Evolutionary conservation across 2,329 filamentous ascomycete genomes (phyloP).

Genomic region (Colletotrichum tropicicola): DNA sequence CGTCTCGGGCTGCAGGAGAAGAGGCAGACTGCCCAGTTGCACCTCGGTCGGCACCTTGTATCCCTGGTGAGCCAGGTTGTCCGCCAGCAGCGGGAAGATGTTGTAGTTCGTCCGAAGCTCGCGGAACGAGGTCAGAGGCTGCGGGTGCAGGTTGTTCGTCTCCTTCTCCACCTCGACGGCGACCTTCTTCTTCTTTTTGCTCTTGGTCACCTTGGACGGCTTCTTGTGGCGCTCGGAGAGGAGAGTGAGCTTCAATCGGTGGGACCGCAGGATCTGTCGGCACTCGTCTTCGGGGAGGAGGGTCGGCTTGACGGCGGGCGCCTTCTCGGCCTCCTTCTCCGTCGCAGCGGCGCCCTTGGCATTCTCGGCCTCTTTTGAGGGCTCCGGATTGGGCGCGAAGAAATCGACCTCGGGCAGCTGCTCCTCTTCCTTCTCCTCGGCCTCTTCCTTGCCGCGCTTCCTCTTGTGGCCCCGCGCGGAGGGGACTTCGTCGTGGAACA

Average conservation of each 20-base stretch:
- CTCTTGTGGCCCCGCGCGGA: constrained; percentile 59
- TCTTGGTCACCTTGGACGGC: constrained; percentile 58
- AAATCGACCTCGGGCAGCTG: constrained; percentile 64
- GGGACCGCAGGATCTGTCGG: constrained; percentile 77
- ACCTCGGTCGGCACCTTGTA: constrained; percentile 93
- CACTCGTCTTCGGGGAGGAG: constrained; percentile 75
- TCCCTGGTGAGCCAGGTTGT: constrained; percentile 85
- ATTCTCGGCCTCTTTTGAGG: constrained; percentile 27
- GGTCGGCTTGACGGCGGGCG: constrained; percentile 40
- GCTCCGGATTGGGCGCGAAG: constrained; percentile 60
- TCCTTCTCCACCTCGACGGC: constrained; percentile 57
- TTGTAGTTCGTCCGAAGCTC: constrained; percentile 76
- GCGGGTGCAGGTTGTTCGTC: constrained; percentile 75
- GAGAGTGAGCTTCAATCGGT: constrained; percentile 86
- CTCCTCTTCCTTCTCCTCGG: constrained; percentile 41
- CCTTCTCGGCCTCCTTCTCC: constrained; percentile 34
- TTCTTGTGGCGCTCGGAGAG: constrained; percentile 63
- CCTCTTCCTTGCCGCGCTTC: constrained; percentile 53
- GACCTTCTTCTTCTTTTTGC: constrained; percentile 57
- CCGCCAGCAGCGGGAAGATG: constrained; percentile 77
- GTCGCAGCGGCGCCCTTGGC: constrained; percentile 33
- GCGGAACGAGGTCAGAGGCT: constrained; percentile 80
- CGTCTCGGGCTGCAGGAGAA: constrained; percentile 71
- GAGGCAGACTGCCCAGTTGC: constrained; percentile 84
- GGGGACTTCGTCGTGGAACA: constrained; percentile 68